Evolutionary conservation across 306 rosid genomes (phyloP).

Genomic region (Ammopiptanthus mongolicus): DNA sequence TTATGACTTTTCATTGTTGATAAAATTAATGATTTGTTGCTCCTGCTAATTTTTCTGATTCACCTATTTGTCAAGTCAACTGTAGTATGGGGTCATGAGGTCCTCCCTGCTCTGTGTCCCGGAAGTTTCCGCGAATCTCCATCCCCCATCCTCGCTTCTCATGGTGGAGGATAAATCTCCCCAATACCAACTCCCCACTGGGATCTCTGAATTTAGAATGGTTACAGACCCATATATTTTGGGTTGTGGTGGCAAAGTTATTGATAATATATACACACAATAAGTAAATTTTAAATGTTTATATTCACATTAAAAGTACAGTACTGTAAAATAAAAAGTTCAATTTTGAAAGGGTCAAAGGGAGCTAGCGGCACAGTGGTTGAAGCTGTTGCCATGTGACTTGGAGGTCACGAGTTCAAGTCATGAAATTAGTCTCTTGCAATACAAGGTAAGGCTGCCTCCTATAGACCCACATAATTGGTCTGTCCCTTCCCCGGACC

Average conservation of each 20-base stretch:
- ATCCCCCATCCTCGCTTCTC: background rate
- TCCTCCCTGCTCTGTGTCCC: background rate
- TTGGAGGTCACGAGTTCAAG: too few relatives aligned
- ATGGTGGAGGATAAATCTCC: background rate
- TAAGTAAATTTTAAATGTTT: background rate
- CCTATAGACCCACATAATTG: too few relatives aligned
- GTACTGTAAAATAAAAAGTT: background rate
- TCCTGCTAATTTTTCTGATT: background rate
- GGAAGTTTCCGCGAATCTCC: background rate
- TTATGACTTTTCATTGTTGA: conserved; percentile 13
- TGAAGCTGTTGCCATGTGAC: too few relatives aligned
- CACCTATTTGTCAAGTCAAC: background rate
- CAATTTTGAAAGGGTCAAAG: too few relatives aligned
- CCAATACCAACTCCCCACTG: background rate
- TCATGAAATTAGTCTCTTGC: too few relatives aligned
- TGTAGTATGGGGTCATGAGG: background rate
- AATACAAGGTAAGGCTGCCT: too few relatives aligned
- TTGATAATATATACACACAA: background rate
- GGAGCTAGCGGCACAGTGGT: too few relatives aligned
- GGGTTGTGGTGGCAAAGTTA: background rate
- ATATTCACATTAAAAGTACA: background rate
- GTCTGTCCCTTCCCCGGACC: too few relatives aligned
- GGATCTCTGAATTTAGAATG: background rate
- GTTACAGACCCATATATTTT: background rate
- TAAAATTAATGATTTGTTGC: background rate